Base-by-base conservation (phyloP, 129 eudicot genomes). In the Calendula officinalis region DNA sequence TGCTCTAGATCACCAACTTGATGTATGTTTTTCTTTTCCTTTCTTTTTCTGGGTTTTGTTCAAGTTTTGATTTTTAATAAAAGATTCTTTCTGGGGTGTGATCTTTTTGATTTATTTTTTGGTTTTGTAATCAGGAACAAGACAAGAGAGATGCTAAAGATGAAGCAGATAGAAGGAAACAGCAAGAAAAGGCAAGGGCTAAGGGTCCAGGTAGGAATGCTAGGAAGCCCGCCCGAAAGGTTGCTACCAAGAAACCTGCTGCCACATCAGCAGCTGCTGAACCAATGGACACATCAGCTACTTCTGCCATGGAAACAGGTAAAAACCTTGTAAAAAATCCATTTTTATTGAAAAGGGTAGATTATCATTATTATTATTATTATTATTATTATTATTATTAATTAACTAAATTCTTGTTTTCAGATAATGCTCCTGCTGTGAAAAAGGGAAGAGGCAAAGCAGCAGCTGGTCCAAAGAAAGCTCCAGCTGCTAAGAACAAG, bases 1-100 rank as follows among this genome's bases (percentile, higher is more conserved):
- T 70, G 87, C 85, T 22, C 85, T 92, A 8, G 86, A 85, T 11
- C 64, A 49, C 15, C 87, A 84, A 67, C 84, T 85, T 40, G 96
- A 87, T 53, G 96, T 92, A 82, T 35, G 92, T 33, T 40, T 52
- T 14, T 0, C n/a, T 44, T 44, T 62, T 52, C 0, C 27, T 52
- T 52, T 14, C 0, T 48, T 48, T 14, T 14, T 5, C 1, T 52
- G 36, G 30, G 30, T 1, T 22, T 2, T 22, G 2, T 22, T 22
- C 1, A 22, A 22, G 30, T 22, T 22, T 22, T 0, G 2, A 22
- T 22, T 22, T 22, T 22, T 22, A 22, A 22, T 22, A 22, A 22
- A 22, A 22, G 2, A 47, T 27, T 27, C 13, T 10, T 11, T 22
- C 3, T 37, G 27, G 41, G 33, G 5, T 48, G 6, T 67, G n/a